phyloP scores from a whole-genome alignment of 202 grass and related monocot species.

The Bolboschoenoplectus hybrid region DNA sequence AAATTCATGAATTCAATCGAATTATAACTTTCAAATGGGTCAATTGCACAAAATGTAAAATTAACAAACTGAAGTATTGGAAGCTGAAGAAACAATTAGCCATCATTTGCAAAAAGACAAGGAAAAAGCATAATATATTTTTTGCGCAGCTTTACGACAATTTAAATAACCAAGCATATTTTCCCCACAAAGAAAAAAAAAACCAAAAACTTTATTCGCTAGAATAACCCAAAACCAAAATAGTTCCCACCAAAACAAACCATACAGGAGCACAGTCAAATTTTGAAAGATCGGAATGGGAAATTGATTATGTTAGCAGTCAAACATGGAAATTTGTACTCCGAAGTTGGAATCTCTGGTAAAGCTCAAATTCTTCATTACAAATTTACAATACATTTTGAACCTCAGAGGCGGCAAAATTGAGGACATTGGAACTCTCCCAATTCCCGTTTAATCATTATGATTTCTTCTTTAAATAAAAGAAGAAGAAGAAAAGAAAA shows the following conservation, averaged over 20 bases:
- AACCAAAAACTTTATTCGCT: neutral
- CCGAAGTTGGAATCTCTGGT: neutral
- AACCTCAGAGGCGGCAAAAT: neutral
- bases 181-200: neutral
- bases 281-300: neutral
- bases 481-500: neutral
- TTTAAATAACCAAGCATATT: slow-evolving; percentile 2
- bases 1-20: slow-evolving; percentile 14
- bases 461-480: neutral
- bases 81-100: neutral
- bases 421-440: neutral
- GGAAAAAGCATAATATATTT: neutral
- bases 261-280: neutral
- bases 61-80: neutral
- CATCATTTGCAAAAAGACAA: neutral
- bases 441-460: neutral
- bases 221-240: neutral
- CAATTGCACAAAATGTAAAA: neutral
- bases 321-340: neutral
- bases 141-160: neutral
- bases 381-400: neutral
- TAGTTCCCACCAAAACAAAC: neutral
- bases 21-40: neutral
- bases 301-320: neutral
- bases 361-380: neutral